Evolutionary conservation across 495 filamentous ascomycete genomes (phyloP), one percentile per base, ranked within the genome.

Genomic region (Apiosordaria backusii): DNA sequence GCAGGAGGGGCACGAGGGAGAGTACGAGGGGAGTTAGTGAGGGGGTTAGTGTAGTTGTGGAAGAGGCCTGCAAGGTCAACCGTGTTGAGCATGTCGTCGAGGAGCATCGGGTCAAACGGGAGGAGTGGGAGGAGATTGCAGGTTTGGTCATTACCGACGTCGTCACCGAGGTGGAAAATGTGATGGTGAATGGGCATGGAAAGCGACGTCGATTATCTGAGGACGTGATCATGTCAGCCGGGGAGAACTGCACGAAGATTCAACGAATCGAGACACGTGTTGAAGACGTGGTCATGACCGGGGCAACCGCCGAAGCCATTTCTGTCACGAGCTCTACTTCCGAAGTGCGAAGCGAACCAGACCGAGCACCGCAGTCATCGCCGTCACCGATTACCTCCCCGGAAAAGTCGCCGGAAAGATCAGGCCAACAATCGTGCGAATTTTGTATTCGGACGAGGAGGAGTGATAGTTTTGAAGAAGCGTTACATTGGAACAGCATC

Each of bases 351-450:
- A 45, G 35, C 35, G 35, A 13, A 15, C 16, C 35, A 13, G 35
- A 45, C 35, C 5, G 16, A 3, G 35, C 35, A 15, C 2, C 16
- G 4, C 35, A 45, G 35, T 45, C 35, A 15, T 15, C 16, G 5
- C 35, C 35, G 3, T 45, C 35, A 13, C 35, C 35, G 35, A 13
- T 7, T 45, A 45, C 35, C 5, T 45, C 35, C 10, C 13, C 13
- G 35, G 35, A 45, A 15, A 45, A 45, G 35, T 45, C 15, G 26
- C 9, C 27, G 2, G 64, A 22, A 55, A 45, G 24, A 52, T 27
- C 0, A 26, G 65, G 19, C 65, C 65, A 61, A 64, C 57, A 0
- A 24, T 64, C 50, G 65, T 64, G 0, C 54, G 61, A 29, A 40
- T 67, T 9, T 62, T 5, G 61, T 9, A 6, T n/a, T n/a, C n/a